Percentiles rank a stretch among this genome's conserved stretches.
Conservation (phyloP, 2,329 filamentous ascomycete species). For the Microcyclosporella mali region DNA sequence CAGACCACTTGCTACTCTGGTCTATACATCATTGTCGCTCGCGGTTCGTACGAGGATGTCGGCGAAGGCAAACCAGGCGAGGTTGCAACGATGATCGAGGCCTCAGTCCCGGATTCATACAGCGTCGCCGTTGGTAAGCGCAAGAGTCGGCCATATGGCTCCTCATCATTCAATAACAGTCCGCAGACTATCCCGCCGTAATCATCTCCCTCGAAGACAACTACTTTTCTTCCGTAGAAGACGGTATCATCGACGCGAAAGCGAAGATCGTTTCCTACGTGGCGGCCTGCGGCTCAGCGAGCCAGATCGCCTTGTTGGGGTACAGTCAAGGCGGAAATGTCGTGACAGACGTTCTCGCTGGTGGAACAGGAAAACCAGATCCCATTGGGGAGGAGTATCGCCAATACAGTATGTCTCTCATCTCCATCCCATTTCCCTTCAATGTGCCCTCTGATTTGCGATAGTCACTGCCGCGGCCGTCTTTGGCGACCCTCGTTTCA, state of each 20-base stretch:
- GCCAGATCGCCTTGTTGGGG: conserved; percentile 34
- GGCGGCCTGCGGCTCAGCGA: conserved; percentile 22
- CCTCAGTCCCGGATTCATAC: conserved; percentile 30
- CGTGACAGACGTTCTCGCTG: conserved; percentile 12
- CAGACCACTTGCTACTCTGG: conserved; percentile 19
- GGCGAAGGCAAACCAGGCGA: conserved; percentile 32
- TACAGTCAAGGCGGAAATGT: conserved; percentile 31
- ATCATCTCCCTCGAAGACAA: conserved; percentile 18
- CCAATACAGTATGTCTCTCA: conserved; percentile 20
- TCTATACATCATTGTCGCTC: conserved; percentile 34
- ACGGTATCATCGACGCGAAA: conserved; percentile 30
- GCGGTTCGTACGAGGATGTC: conserved; percentile 25
- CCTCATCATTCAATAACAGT: no score
- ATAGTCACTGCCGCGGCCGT: conserved; percentile 31
- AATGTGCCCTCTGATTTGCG: no score
- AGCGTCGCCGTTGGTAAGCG: conserved; percentile 31
- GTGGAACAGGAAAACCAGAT: conserved; percentile 22
- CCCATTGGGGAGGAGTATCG: conserved; percentile 23
- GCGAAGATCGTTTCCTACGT: conserved; percentile 29
- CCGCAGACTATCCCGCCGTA: conserved; percentile 20
- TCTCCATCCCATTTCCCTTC: no score
- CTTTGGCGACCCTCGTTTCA: conserved; percentile 35
- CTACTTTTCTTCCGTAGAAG: conserved; percentile 23
- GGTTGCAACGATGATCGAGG: conserved; percentile 30
- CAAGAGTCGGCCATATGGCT: no score